These are phyloP conservation scores for Globisporangium apiculatum DNA, from an alignment of 352 stramenopile genomes.

Conservation along the genomic window DNA sequence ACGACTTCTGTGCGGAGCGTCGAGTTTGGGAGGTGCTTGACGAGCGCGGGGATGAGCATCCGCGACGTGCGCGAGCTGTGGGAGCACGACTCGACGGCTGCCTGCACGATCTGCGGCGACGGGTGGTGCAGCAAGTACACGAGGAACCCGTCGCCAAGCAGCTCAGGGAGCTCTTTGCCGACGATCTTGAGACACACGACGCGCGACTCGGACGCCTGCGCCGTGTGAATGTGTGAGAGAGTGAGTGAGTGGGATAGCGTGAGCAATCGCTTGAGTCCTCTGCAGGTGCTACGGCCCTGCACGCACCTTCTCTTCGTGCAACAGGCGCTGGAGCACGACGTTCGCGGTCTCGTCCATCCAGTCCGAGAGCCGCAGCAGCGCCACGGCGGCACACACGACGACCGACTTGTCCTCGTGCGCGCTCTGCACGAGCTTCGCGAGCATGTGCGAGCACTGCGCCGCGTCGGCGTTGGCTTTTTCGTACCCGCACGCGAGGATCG, in stretches of 20 bases:
- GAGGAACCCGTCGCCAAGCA: constrained; percentile 75
- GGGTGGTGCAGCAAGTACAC: constrained; percentile 80
- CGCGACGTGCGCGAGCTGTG: constrained; percentile 67
- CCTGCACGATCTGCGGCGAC: constrained; percentile 64
- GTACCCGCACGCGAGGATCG: constrained; percentile 72
- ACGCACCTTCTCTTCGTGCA: constrained; percentile 69
- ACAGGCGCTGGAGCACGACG: constrained; percentile 61
- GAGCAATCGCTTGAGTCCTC: background rate
- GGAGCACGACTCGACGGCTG: constrained; percentile 73
- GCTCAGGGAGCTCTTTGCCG: constrained; percentile 69
- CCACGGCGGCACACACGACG: constrained; percentile 66
- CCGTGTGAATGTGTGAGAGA: background rate
- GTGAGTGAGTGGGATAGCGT: background rate
- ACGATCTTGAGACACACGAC: constrained; percentile 81
- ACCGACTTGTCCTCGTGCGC: constrained; percentile 60
- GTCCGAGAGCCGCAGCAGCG: constrained; percentile 60
- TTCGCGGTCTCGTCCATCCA: constrained; percentile 87
- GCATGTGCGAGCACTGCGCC: constrained; percentile 51
- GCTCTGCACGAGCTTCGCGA: constrained; percentile 53
- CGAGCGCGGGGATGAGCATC: constrained; percentile 77
- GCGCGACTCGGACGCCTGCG: constrained; percentile 48
- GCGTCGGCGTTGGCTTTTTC: constrained; percentile 58
- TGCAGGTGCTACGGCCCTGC: no score
- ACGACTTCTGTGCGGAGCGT: constrained; percentile 61
- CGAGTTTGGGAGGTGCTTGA: constrained; percentile 74